Conservation (phyloP, 176 grass and related monocot species). For the Phoenix roebelenii region DNA sequence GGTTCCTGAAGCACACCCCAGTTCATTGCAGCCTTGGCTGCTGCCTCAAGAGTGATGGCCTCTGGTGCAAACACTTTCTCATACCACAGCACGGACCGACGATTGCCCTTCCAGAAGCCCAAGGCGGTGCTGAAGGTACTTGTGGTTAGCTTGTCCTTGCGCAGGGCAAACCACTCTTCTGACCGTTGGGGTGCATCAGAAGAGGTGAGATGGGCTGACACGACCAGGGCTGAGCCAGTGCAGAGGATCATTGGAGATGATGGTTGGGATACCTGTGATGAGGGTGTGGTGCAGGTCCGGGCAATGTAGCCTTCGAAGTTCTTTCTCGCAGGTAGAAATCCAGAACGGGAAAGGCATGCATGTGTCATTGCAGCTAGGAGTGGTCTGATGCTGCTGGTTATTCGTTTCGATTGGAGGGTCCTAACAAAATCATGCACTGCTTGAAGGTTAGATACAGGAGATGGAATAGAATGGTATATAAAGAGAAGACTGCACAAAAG, state of each 20-base stretch:
- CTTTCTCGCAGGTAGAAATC: slow-evolving; percentile 40
- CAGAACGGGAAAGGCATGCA: slow-evolving; percentile 14
- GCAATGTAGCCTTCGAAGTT: slow-evolving; percentile 73
- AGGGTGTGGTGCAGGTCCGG: slow-evolving; percentile 49
- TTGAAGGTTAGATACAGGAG: slow-evolving; percentile 40
- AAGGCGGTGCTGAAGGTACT: slow-evolving; percentile 92
- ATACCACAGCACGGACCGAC: slow-evolving; percentile 69
- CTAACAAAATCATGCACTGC: slow-evolving; percentile 50
- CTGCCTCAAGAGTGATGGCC: slow-evolving; percentile 35
- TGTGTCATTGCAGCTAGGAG: slow-evolving; percentile 19
- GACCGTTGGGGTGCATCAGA: slow-evolving; percentile 68
- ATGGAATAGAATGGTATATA: slow-evolving; percentile 4
- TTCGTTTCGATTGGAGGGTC: slow-evolving; percentile 27
- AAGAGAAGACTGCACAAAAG: neutral
- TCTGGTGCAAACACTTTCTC: slow-evolving; percentile 73
- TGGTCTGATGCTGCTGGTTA: neutral
- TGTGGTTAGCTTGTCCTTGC: slow-evolving; percentile 94
- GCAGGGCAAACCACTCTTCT: slow-evolving; percentile 95
- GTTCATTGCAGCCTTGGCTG: slow-evolving; percentile 72
- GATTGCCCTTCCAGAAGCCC: slow-evolving; percentile 81
- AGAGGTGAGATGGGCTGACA: slow-evolving; percentile 42
- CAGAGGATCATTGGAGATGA: slow-evolving; percentile 31
- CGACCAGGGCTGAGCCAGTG: slow-evolving; percentile 32
- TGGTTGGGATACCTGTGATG: slow-evolving; percentile 30
- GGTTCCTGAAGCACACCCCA: slow-evolving; percentile 78